Evolutionary conservation across 257 asterid species (phyloP), one percentile per base, ranked within the genome.

Genomic region (Salvia miltiorrhiza): DNA sequence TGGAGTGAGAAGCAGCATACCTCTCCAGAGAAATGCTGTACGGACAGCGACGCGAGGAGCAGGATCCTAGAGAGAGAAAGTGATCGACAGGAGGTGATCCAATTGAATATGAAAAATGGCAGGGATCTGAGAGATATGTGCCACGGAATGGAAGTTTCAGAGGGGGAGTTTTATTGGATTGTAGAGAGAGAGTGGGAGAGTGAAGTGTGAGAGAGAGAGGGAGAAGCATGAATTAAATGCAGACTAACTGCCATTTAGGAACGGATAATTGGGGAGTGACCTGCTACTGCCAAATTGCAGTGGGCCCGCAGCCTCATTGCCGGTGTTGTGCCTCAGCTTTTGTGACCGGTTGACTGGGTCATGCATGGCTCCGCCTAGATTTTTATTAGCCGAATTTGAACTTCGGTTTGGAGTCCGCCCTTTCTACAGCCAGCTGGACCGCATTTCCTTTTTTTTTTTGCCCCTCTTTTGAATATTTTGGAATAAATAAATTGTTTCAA

Each of bases 211-310:
- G n/a, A 61, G 78, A 59, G 74, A 61, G 79, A 75, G 75, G 32
- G 11, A 70, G 56, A 58, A 8, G 75, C 83, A 77, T 58, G 79
- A 77, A 78, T 49, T 81, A 81, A 81, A 80, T 82, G 90, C 82
- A 79, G 44, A 71, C 78, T 84, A 85, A 81, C 90, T 81, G 85
- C 88, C 86, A 82, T 68, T 55, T 26, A 61, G 62, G 30, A 67
- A 40, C 54, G 85, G 69, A 58, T 73, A 73, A 56, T 37, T 73
- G 63, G 83, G 74, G 76, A 63, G 49, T 41, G 66, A 87, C 84
- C 83, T 52, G 77, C 76, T 73, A 71, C 81, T 65, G 80, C 50
- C 73, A 21, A 79, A 60, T 65, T 19, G 69, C 69, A 16, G 81
- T 61, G 73, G 44, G 56, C 73, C 48, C 56, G 84, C 75, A 80